Evolutionary conservation across 257 asterid genomes (phyloP).

Genomic region (Rubia yunnanensis): DNA sequence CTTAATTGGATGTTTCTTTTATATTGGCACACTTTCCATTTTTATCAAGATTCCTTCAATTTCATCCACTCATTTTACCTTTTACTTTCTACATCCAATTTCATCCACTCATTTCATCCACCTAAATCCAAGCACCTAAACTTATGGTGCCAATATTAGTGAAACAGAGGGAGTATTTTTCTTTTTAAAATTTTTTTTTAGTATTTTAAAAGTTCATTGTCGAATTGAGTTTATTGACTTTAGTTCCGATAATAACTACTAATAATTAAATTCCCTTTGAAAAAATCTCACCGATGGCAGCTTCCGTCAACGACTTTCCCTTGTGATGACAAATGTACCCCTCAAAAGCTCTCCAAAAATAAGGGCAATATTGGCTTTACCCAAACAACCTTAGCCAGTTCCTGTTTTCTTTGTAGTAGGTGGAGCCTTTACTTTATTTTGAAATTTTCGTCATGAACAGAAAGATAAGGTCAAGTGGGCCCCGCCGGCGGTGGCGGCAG

Average conservation of each 20-base stretch:
- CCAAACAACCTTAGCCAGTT: neutral
- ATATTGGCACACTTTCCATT: no score
- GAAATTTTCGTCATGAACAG: neutral
- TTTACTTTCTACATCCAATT: no score
- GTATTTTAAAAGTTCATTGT: neutral
- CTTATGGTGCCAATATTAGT: no score
- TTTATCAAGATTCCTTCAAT: no score
- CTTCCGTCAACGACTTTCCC: constrained; percentile 14
- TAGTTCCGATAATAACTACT: neutral
- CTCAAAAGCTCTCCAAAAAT: neutral
- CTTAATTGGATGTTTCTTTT: no score
- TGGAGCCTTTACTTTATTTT: neutral
- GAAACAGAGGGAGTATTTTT: no score
- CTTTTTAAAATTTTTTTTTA: no score
- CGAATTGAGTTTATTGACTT: neutral
- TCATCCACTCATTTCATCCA: no score
- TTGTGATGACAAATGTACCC: constrained; percentile 14
- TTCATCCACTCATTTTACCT: no score
- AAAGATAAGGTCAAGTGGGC: neutral
- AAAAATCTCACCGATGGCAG: neutral
- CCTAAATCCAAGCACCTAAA: no score
- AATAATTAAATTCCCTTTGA: neutral
- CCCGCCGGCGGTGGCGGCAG: neutral
- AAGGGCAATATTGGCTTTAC: neutral
- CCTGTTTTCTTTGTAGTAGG: neutral